Evolutionary conservation across 2,329 filamentous ascomycete species (phyloP).

Genomic region (Beauveria medogensis): DNA sequence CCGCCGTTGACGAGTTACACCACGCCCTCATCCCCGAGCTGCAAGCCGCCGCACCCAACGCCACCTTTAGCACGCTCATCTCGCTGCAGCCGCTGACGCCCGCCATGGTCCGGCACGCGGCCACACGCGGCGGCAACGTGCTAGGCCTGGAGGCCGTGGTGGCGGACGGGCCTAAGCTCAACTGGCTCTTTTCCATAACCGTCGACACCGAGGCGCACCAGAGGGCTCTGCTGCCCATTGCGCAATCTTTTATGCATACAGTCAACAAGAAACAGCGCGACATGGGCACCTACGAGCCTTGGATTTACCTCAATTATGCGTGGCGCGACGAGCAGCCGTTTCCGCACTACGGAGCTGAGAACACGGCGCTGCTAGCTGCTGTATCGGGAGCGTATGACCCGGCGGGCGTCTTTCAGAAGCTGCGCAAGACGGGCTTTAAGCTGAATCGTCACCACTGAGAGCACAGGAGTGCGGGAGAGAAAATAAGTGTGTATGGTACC

Average conservation of each 20-base stretch:
- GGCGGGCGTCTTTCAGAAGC: slow-evolving; percentile 25
- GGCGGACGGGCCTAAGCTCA: slow-evolving; percentile 25
- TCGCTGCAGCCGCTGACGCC: slow-evolving; percentile 26
- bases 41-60: slow-evolving; percentile 18
- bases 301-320: slow-evolving; percentile 38
- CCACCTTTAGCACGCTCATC: slow-evolving; percentile 20
- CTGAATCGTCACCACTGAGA: slow-evolving; percentile 7
- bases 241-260: slow-evolving; percentile 18
- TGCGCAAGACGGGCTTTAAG: slow-evolving; percentile 23
- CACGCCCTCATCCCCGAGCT: slow-evolving; percentile 21
- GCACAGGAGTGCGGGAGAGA: no score
- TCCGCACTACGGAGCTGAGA: slow-evolving; percentile 27
- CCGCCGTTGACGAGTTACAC: slow-evolving; percentile 23
- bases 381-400: slow-evolving; percentile 27
- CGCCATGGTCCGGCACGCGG: slow-evolving; percentile 19
- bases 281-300: slow-evolving; percentile 24
- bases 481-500: no score
- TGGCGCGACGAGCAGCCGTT: slow-evolving; percentile 30
- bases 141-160: slow-evolving; percentile 26
- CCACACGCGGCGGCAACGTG: slow-evolving; percentile 22
- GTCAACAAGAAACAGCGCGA: slow-evolving; percentile 20
- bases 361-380: slow-evolving; percentile 22
- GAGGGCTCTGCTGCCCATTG: slow-evolving; percentile 23
- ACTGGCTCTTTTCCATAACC: slow-evolving; percentile 32
- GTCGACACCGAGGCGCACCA: slow-evolving; percentile 29